phyloP scores from a whole-genome alignment of 192 early-diverging fungal genomes.

The Haplosporangium gracile region DNA sequence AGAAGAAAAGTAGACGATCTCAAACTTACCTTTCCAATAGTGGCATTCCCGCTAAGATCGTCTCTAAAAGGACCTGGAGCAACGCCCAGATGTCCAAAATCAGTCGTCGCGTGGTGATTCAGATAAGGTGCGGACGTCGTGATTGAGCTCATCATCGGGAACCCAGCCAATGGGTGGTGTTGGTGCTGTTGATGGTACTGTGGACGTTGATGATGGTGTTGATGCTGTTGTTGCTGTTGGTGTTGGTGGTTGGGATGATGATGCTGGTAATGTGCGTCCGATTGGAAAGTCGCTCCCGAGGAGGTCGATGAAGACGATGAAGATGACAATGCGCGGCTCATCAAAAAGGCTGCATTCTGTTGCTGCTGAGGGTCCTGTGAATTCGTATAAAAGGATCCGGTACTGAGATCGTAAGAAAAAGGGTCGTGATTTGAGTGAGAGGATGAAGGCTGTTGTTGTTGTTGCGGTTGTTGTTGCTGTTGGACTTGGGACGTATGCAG shows the following conservation, averaged over 20 bases:
- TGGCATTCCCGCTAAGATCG: neutral
- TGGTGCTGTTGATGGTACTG: neutral
- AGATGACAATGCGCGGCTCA: conserved; percentile 47
- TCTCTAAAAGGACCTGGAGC: neutral
- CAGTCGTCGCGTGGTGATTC: neutral
- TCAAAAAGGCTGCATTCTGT: conserved; percentile 12
- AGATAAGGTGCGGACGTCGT: neutral
- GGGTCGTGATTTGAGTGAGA: conserved; percentile 24
- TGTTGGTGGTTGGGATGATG: conserved; percentile 5
- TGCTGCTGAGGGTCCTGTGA: conserved; percentile 31
- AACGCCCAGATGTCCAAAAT: neutral
- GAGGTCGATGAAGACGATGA: conserved; percentile 39
- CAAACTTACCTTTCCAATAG: conserved; percentile 24
- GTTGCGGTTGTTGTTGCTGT: conserved; percentile 8
- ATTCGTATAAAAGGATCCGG: conserved; percentile 7
- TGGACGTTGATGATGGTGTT: conserved; percentile 17
- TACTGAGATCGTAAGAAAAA: conserved; percentile 26
- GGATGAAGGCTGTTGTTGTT: conserved; percentile 23
- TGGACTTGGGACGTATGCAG: neutral
- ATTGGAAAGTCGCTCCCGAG: conserved; percentile 21
- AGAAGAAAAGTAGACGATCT: neutral
- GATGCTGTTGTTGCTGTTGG: neutral
- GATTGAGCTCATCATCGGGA: conserved; percentile 14
- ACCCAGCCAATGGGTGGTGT: neutral
- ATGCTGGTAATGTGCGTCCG: conserved; percentile 7